A percentile compares a stretch with the other conserved stretches of the same genome.
Conservation (phyloP, 2,329 filamentous ascomycete species). For the Clonostachys byssicola region DNA sequence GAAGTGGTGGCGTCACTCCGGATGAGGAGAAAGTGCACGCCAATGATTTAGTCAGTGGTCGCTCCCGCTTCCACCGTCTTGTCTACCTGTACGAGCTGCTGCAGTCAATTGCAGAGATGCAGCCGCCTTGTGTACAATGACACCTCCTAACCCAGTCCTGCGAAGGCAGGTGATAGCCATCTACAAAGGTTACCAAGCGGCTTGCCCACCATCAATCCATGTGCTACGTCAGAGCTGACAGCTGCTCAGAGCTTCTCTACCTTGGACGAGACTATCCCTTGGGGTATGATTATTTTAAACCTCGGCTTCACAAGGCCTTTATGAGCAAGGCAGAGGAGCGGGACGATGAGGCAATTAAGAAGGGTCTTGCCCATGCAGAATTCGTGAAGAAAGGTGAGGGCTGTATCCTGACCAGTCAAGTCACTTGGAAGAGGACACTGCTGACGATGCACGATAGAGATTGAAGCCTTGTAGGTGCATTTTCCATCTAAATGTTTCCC, state of each 20-base stretch:
- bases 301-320: conserved; percentile 82
- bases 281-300: conserved; percentile 76
- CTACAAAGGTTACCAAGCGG: conserved; percentile 64
- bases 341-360: conserved; percentile 71
- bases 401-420: neutral
- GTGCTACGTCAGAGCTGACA: neutral
- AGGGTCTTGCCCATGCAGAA: conserved; percentile 72
- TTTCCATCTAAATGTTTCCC: neutral
- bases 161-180: conserved; percentile 76
- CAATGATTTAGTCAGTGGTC: too few species aligned
- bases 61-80: too few species aligned
- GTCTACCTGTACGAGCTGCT: too few species aligned
- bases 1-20: neutral
- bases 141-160: conserved; percentile 47
- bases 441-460: conserved; percentile 50
- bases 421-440: neutral
- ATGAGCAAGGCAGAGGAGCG: conserved; percentile 65
- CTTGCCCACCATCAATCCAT: neutral
- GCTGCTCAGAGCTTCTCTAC: conserved; percentile 69
- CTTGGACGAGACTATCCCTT: conserved; percentile 83
- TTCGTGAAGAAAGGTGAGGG: conserved; percentile 85
- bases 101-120: too few species aligned
- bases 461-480: conserved; percentile 78
- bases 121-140: conserved; percentile 10
- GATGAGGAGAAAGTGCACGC: too few species aligned